Base-by-base conservation (phyloP, 352 stramenopile species). In the Phytophthora hybrid region DNA sequence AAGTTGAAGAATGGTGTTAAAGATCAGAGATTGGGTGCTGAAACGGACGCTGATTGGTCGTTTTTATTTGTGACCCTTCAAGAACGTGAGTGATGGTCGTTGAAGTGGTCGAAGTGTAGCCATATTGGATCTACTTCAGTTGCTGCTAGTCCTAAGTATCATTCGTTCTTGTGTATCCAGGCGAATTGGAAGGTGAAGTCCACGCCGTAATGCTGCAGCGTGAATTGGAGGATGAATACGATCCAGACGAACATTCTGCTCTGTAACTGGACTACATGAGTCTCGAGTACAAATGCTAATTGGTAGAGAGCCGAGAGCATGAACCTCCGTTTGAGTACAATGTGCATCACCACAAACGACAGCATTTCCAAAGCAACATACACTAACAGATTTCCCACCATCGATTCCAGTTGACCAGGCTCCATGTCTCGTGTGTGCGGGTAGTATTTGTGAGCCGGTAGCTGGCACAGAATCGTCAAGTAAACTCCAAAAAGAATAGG, bases 261-360 rank as follows among this genome's bases (percentile, higher is more conserved):
- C 14, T 60, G 54, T 0, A 29, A 29, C 14, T 69, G 55, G 26
- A 52, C 23, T 0, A n/a, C 19, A n/a, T 80, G 71, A 0, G 29
- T 74, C 63, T 83, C 73, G 1, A 83, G 65, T 26, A 83, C 71
- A 39, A 83, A 81, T 5, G 65, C 77, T 6, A 56, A 8, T 31
- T 55, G 49, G 34, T 71, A 71, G 4, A 74, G n/a, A 29, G 63
- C 41, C 6, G 59, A 62, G 18, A 70, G 66, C 11, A 34, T 60
- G 21, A 81, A 76, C 29, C 34, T 52, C 0, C 26, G n/a, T 23
- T 61, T 39, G 16, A 76, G 32, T 4, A 29, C 44, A 9, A 54
- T 4, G 23, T 66, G 52, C 46, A 65, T 37, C 14, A 14, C 67
- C 8, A 70, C 14, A 10, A 58, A 52, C 6, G 16, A n/a, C 13